A percentile compares a stretch with the other conserved stretches of the same genome.
These are phyloP conservation scores for Picea abies DNA, from an alignment of 83 land plant genomes.

Conservation along the genomic window DNA sequence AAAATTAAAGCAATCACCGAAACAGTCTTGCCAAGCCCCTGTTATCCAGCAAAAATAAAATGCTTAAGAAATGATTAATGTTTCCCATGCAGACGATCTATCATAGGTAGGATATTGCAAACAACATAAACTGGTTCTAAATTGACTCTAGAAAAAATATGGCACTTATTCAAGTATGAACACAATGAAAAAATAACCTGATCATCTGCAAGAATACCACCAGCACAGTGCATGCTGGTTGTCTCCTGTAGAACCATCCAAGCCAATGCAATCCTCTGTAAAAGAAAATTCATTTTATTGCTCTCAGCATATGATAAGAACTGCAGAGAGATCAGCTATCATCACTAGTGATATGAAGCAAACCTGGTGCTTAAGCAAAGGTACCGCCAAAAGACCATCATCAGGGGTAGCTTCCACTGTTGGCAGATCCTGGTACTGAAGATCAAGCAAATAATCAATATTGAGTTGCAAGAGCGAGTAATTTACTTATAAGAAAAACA, in stretches of 20 bases:
- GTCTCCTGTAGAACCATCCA: slow-evolving; percentile 96
- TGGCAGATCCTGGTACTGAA: slow-evolving; percentile 65
- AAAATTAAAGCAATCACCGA: slow-evolving; percentile 92
- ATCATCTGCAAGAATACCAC: slow-evolving; percentile 99
- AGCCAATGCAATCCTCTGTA: slow-evolving; percentile 91
- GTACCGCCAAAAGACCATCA: slow-evolving; percentile 73
- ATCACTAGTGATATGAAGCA: neutral
- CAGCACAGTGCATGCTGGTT: slow-evolving; percentile 59
- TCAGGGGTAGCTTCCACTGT: slow-evolving; percentile 61
- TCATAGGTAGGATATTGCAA: neutral
- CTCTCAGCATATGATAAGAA: neutral
- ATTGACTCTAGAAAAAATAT: neutral
- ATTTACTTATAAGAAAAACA: neutral
- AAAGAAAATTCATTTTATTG: neutral
- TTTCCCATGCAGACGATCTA: neutral
- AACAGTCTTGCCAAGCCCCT: slow-evolving; percentile 99
- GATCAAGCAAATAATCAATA: slow-evolving; percentile 2
- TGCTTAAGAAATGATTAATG: neutral
- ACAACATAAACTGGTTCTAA: neutral
- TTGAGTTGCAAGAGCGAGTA: neutral
- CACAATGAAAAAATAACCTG: slow-evolving; percentile 61
- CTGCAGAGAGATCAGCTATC: neutral
- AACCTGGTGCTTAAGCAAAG: slow-evolving; percentile 95
- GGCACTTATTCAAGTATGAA: neutral
- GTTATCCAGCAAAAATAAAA: slow-evolving; percentile 16